These are phyloP conservation scores for Marasmius oreades DNA, from an alignment of 1,284 basidiomycete species.

Conservation along the genomic window DNA sequence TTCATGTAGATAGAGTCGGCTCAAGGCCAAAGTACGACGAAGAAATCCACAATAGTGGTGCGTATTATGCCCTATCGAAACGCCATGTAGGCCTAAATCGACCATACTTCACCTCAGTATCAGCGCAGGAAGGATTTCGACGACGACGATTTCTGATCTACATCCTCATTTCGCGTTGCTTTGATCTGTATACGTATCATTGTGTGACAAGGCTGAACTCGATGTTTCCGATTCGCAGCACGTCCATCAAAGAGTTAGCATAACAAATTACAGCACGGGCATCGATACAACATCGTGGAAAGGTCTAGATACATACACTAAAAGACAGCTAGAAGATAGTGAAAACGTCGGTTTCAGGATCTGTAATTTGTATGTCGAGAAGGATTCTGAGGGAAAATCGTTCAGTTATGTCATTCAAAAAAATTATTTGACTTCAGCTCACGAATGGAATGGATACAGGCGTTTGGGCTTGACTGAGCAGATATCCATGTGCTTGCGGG, in stretches of 20 bases:
- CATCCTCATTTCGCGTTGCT: background rate
- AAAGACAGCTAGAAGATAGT: too few species aligned
- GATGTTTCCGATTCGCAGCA: background rate
- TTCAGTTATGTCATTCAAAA: background rate
- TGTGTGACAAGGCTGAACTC: background rate
- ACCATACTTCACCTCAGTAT: slow-evolving; percentile 43
- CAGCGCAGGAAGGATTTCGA: slow-evolving; percentile 70
- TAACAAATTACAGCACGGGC: too few species aligned
- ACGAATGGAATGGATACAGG: background rate
- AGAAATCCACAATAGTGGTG: slow-evolving; percentile 70
- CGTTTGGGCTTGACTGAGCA: background rate
- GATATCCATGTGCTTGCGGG: background rate
- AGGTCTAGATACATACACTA: too few species aligned
- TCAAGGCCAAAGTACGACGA: slow-evolving; percentile 47
- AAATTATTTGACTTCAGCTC: too few species aligned
- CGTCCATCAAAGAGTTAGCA: too few species aligned
- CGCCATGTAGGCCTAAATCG: background rate
- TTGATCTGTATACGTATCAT: background rate
- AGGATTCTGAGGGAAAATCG: background rate
- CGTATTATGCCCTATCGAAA: slow-evolving; percentile 23
- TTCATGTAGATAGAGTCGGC: slow-evolving; percentile 60
- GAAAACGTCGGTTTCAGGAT: background rate
- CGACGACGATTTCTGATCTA: slow-evolving; percentile 60
- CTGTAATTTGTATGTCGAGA: background rate
- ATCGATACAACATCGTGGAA: too few species aligned